Evolutionary conservation across 345 rosid species (phyloP), one percentile per base, ranked within the genome.

Genomic region (Populus deltoides): DNA sequence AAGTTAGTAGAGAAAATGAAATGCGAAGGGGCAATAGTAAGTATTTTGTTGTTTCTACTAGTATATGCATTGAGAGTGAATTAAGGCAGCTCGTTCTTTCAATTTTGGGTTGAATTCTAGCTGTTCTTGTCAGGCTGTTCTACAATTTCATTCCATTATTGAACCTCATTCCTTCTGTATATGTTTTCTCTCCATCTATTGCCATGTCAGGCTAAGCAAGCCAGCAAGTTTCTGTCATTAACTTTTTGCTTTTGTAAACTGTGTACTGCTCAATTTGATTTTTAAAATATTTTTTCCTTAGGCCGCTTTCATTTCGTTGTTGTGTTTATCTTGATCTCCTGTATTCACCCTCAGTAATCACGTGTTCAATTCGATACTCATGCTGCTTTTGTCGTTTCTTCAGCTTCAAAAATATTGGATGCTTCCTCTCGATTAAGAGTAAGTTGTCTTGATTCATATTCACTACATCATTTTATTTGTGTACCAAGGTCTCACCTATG

Each of bases 401-500:
- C 87, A 86, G 87, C 39, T 66, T 68, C 75, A 68, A 76, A 74
- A 74, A 61, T 36, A 45, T 68, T 35, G 38, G 74, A 80, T 15
- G 53, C 65, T 75, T 75, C 82, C 41, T 63, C 81, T 24, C 55
- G 17, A 43, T 47, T 33, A 22, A 67, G 80, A 75, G 88, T 81
- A 81, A 74, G 86, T 76, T 71, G 31, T 71, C 35, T 22, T 12
- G 1, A 43, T 3, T 38, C 33, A 53, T 36, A 49, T 45, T 31
- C 57, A 49, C 47, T 35, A 22, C 76, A 36, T 73, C 47, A 20
- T 5, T 24, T 41, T 38, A 38, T 47, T 38, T 41, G 1, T 43
- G 25, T 39, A 39, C 24, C 16, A 7, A 22, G 35, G 47, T 27
- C 38, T 39, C 75, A 61, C 43, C 47, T 16, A 74, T 66, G 53